A percentile compares a stretch with the other conserved stretches of the same genome.
These are phyloP conservation scores for Aspergillus diversus DNA, from an alignment of 495 filamentous ascomycete species.

Conservation along the genomic window DNA sequence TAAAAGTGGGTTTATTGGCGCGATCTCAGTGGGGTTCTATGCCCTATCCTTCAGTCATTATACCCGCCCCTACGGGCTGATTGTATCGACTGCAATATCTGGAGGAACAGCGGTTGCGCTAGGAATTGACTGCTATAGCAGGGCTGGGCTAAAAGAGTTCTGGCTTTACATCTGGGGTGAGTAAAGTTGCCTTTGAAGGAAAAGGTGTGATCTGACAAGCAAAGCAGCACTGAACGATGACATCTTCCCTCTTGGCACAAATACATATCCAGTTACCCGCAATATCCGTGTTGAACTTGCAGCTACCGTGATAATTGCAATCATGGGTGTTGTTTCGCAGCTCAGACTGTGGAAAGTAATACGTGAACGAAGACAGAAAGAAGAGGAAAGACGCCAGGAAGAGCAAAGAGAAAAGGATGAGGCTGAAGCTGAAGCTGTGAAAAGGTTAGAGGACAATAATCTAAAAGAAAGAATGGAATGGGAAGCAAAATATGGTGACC, in stretches of 20 bases:
- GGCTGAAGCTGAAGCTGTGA: conserved; percentile 70
- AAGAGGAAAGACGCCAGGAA: conserved; percentile 57
- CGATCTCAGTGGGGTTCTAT: conserved; percentile 68
- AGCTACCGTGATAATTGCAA: conserved; percentile 69
- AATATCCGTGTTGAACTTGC: conserved; percentile 88
- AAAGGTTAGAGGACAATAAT: conserved; percentile 68
- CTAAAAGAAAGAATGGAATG: conserved; percentile 71
- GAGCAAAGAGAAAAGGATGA: conserved; percentile 63
- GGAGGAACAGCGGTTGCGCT: conserved; percentile 78
- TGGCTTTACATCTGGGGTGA: conserved; percentile 93
- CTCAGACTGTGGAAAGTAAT: conserved; percentile 88
- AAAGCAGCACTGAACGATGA: conserved; percentile 69
- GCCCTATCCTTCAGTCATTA: conserved; percentile 77
- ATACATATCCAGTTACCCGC: conserved; percentile 83
- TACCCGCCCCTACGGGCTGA: conserved; percentile 77
- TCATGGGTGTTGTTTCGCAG: conserved; percentile 81
- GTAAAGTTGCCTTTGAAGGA: conserved; percentile 20
- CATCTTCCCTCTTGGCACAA: conserved; percentile 73
- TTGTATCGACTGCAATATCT: conserved; percentile 74
- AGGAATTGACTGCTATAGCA: conserved; percentile 89
- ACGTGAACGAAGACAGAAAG: conserved; percentile 67
- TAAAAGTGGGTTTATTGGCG: conserved; percentile 75
- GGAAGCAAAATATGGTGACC: conserved; percentile 74
- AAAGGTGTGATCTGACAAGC: conserved; percentile 17
- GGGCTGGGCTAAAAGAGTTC: conserved; percentile 90